Base-by-base conservation (phyloP, 495 filamentous ascomycete species). In the Lineolata rhizophorae region DNA sequence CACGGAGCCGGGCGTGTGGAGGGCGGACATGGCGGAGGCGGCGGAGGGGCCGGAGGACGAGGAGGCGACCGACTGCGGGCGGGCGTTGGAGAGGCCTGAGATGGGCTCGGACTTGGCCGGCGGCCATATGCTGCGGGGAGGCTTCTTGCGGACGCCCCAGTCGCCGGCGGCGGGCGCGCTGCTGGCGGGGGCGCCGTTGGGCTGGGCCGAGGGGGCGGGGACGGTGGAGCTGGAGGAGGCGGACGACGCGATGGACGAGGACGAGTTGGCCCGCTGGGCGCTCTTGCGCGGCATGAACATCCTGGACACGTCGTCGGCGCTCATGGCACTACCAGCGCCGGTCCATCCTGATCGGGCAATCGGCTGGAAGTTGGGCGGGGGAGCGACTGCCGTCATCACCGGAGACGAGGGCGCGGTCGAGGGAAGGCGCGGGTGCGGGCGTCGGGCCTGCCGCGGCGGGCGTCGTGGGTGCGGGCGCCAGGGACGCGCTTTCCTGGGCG, bases 351-450 rank as follows among this genome's bases (percentile, higher is more conserved):
- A 56, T 37, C 70, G 61, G 36, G 69, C 62, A 49, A 61, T 64
- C 47, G 67, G 63, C 60, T 83, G 72, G 53, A 94, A 83, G 55
- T 72, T 84, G 54, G 79, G 79, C 39, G 78, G 82, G 58, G 71
- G 79, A 48, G 83, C 87, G 56, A 97, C 85, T 55, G 87, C 87
- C 67, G 87, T 97, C 87, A 97, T 97, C 46, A 47, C 46, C 52
- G 50, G 43, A 56, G 57, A 52, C 58, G 33, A 29, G 39, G 38
- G 60, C 44, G 50, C 52, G 49, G 45, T 33, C 41, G 29, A 29
- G 12, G 22, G 22, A 8, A 25, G 22, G n/a, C n/a, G n/a, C n/a
- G n/a, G n/a, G n/a, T n/a, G n/a, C n/a, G n/a, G n/a, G n/a, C n/a
- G n/a, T n/a, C n/a, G n/a, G n/a, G n/a, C n/a, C n/a, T n/a, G n/a